These are phyloP conservation scores for Penicillium thymicola DNA, from an alignment of 2,329 filamentous ascomycete genomes.

Conservation along the genomic window DNA sequence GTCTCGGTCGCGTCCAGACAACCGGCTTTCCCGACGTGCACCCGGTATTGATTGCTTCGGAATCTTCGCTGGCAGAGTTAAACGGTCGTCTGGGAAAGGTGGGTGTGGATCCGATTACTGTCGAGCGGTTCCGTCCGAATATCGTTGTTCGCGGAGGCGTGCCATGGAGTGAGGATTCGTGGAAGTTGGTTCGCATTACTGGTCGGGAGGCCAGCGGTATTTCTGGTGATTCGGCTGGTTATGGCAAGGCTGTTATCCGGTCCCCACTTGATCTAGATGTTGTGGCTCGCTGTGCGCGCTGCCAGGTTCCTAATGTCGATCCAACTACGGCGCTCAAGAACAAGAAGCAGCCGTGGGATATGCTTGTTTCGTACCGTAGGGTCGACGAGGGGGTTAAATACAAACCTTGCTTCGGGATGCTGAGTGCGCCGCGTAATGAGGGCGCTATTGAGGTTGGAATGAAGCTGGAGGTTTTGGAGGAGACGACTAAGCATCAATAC, in stretches of 20 bases:
- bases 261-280: constrained; percentile 52
- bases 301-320: constrained; percentile 64
- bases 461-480: constrained; percentile 56
- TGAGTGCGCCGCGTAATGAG: constrained; percentile 57
- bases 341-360: constrained; percentile 59
- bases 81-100: constrained; percentile 50
- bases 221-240: not conserved
- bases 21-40: constrained; percentile 61
- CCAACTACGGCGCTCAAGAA: constrained; percentile 60
- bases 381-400: constrained; percentile 60
- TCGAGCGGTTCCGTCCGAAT: constrained; percentile 64
- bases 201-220: not conserved
- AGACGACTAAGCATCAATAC: constrained; percentile 58
- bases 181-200: constrained; percentile 54
- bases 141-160: constrained; percentile 56
- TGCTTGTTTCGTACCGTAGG: constrained; percentile 58
- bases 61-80: constrained; percentile 57
- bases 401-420: constrained; percentile 67
- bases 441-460: constrained; percentile 57
- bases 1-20: constrained; percentile 53
- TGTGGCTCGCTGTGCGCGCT: constrained; percentile 58
- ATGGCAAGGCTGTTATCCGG: not conserved
- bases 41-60: constrained; percentile 54
- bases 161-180: constrained; percentile 62
- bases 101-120: constrained; percentile 50